Evolutionary conservation across 192 early-diverging fungal genomes (phyloP).

Genomic region (Coemansia aciculifera): DNA sequence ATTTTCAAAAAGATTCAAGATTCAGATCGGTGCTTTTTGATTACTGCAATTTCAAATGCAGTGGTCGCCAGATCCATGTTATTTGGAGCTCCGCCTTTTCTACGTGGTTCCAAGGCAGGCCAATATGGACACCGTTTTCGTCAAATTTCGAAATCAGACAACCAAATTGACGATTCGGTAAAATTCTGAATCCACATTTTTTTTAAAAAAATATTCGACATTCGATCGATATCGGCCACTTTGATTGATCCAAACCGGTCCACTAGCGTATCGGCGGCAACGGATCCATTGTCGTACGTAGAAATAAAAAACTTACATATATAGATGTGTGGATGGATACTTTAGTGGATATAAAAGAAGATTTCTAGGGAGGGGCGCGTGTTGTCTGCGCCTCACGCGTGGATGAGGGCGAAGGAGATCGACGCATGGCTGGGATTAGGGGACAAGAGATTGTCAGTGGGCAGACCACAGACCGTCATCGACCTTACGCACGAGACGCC

Average conservation of each 20-base stretch:
- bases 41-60: neutral
- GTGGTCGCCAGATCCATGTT: neutral
- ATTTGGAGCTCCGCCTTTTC: neutral
- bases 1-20: neutral
- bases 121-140: neutral
- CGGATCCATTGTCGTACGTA: neutral
- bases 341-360: neutral
- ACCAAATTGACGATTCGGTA: constrained; percentile 1
- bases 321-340: neutral
- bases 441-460: constrained; percentile 7
- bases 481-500: constrained; percentile 34
- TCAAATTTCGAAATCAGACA: neutral
- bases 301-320: neutral
- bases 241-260: neutral
- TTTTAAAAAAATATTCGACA: neutral
- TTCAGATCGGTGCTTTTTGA: neutral
- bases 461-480: constrained; percentile 40
- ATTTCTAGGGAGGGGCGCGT: neutral
- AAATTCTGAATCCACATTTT: neutral
- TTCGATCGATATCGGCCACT: neutral
- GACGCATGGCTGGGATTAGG: neutral
- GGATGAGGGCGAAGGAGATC: neutral
- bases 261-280: neutral
- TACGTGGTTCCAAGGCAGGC: neutral
- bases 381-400: neutral